Conservation (phyloP, 805 yeast genomes). For the Cyberlindnera maclurae region DNA sequence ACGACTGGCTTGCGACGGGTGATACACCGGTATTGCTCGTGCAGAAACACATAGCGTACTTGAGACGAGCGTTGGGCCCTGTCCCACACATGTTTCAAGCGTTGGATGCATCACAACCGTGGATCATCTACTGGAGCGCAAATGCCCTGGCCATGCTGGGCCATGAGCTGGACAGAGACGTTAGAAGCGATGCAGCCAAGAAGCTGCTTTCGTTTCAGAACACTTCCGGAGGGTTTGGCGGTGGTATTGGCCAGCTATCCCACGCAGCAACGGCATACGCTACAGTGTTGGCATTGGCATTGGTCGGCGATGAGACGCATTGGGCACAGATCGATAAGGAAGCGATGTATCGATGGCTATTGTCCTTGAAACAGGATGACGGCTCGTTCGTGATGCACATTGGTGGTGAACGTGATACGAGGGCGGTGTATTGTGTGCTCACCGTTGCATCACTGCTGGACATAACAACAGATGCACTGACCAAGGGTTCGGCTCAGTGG, state of each 20-base stretch:
- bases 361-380: conserved; percentile 50
- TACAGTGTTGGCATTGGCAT: conserved; percentile 53
- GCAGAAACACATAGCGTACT: conserved; percentile 14
- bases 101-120: conserved; percentile 85
- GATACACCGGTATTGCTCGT: conserved; percentile 11
- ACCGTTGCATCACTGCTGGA: conserved; percentile 60
- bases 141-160: conserved; percentile 45
- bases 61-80: conserved; percentile 15
- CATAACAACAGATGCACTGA: conserved; percentile 54
- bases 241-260: conserved; percentile 75
- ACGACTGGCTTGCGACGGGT: conserved; percentile 17
- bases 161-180: conserved; percentile 18
- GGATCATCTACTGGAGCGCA: conserved; percentile 82
- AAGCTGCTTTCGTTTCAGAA: conserved; percentile 27
- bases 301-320: conserved; percentile 36
- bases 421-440: conserved; percentile 87
- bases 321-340: conserved; percentile 40
- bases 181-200: conserved; percentile 24
- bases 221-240: conserved; percentile 67
- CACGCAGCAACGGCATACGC: conserved; percentile 87
- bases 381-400: conserved; percentile 75
- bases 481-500: conserved; percentile 50
- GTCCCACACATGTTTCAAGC: conserved; percentile 25
- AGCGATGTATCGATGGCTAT: conserved; percentile 55
- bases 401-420: conserved; percentile 78